Base-by-base conservation (phyloP, 1,284 basidiomycete species). In the Pholiota adiposa region DNA sequence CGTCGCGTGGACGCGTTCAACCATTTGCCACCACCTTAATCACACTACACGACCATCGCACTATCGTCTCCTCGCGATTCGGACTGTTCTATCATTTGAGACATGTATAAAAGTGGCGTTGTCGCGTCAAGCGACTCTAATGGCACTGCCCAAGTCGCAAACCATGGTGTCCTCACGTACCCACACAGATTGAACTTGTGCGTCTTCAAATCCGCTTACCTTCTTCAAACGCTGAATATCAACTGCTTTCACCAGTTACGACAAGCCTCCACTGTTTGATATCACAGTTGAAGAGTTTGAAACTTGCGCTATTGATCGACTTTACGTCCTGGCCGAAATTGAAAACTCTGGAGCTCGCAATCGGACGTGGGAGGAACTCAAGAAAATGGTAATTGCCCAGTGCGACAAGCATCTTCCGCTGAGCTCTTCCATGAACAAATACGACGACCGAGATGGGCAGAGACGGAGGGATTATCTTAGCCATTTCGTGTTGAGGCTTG, bases 221-320 rank as follows among this genome's bases (percentile, higher is more conserved):
- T 27, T 3, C 41, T 43, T n/a, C 29, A 29, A 40, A 54, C 49
- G 29, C 61, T 57, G 33, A 18, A 44, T 25, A 51, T 53, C 29
- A 52, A 55, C 51, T 6, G 36, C 60, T 53, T 60, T 61, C 36
- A 40, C 31, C 63, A 96, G 94, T 76, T 98, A 99, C 70, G 87
- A 94, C 63, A 78, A 75, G n/a, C 93, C 96, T 12, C 97, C 97
- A 5, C 72, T 84, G 14, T 89, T 90, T 50, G 96, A 99, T 69
- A 90, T 99, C 29, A 97, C 96, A 1, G 83, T 99, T 19, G 97
- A 99, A 71, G 93, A 98, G 65, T 99, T 99, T 67, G 97, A 99
- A 76, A 89, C 84, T 2, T 94, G 86, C 73, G 97, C 97, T 0
- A 84, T 99, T 21, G 89, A 97, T 66, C 83, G 97, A 29, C 82